Evolutionary conservation across 2,329 filamentous ascomycete genomes (phyloP).

Genomic region (Fusarium sp.): DNA sequence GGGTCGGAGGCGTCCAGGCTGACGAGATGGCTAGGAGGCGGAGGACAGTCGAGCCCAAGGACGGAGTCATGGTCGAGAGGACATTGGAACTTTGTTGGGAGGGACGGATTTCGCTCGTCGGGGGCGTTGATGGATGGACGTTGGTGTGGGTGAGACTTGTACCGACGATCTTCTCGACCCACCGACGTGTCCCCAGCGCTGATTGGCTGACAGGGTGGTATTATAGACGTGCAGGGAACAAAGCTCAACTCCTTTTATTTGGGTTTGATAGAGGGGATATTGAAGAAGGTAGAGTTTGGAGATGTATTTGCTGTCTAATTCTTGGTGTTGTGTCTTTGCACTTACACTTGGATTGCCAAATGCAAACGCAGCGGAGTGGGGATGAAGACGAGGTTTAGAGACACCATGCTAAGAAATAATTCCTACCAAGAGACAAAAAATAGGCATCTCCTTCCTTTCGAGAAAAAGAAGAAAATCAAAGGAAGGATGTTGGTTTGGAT

Average conservation of each 20-base stretch:
- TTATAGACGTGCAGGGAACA: not conserved
- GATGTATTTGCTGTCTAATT: not conserved
- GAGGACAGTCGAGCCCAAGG: slow-evolving; percentile 30
- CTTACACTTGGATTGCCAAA: not conserved
- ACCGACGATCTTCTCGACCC: not conserved
- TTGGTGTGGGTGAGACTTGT: not conserved
- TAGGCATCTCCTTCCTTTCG: not conserved
- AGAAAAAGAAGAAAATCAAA: not conserved
- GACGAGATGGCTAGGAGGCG: slow-evolving; percentile 20
- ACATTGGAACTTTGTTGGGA: slow-evolving; percentile 26
- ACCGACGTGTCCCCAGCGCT: not conserved
- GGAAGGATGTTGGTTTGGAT: not conserved
- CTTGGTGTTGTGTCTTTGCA: not conserved
- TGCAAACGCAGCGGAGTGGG: not conserved
- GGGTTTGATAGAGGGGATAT: not conserved
- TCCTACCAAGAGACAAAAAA: not conserved
- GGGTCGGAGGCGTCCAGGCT: slow-evolving; percentile 10
- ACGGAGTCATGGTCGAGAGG: slow-evolving; percentile 33
- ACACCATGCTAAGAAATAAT: not conserved
- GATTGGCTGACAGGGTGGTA: slow-evolving; percentile 1
- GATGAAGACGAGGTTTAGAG: not conserved
- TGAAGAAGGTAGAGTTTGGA: not conserved
- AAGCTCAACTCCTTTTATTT: not conserved
- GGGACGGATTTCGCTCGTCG: not conserved
- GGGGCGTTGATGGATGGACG: not conserved